Percentiles rank a stretch among this genome's conserved stretches.
Evolutionary conservation across 805 yeast species (phyloP).

Genomic region (Sungouiozyma ichnusensis): DNA sequence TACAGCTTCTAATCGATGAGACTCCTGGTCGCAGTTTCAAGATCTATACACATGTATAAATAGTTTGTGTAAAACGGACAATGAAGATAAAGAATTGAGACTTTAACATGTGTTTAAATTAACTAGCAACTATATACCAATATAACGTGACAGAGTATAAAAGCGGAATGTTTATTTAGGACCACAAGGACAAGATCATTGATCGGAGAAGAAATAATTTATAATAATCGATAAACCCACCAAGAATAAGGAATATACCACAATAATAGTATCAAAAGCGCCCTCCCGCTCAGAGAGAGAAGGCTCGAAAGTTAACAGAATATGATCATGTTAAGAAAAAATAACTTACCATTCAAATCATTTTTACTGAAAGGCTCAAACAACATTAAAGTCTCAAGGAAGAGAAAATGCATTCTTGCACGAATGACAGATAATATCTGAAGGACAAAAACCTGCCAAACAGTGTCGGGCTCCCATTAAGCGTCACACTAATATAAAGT

Average conservation of each 20-base stretch:
- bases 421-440: neutral
- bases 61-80: no score
- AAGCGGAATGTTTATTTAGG: neutral
- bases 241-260: neutral
- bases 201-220: neutral
- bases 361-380: neutral
- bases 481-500: neutral
- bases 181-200: neutral
- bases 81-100: neutral
- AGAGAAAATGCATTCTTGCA: conserved; percentile 12
- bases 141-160: neutral
- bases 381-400: conserved; percentile 4
- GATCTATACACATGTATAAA: no score
- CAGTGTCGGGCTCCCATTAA: conserved; percentile 12
- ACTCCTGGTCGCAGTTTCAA: no score
- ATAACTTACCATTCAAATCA: neutral
- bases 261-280: no score
- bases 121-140: neutral
- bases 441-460: neutral
- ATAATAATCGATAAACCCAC: neutral
- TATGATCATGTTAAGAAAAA: neutral
- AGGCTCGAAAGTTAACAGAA: neutral
- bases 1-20: no score
- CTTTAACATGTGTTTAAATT: neutral
- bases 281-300: no score